Conservation (phyloP, 495 filamentous ascomycete species). For the Talaromyces thailandensis region DNA sequence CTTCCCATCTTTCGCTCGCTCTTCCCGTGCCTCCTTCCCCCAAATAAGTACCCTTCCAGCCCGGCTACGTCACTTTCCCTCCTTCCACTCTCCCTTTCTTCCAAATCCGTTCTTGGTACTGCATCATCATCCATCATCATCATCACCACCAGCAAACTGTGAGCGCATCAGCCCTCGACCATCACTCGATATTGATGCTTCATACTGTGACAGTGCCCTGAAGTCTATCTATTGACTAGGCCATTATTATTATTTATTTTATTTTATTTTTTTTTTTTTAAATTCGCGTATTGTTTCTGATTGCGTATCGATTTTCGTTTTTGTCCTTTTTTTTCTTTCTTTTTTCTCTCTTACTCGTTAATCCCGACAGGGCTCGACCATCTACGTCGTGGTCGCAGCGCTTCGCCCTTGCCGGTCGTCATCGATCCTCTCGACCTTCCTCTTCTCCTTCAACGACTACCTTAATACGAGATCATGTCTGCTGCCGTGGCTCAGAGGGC, state of each 20-base stretch:
- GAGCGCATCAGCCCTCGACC: background rate
- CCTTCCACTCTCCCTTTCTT: conserved; percentile 12
- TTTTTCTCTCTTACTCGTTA: background rate
- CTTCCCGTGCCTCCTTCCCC: conserved; percentile 15
- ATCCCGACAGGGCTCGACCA: background rate
- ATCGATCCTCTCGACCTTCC: conserved; percentile 16
- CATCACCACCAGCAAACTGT: background rate
- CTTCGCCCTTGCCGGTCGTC: conserved; percentile 5
- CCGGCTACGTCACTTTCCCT: conserved; percentile 30
- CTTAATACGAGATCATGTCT: conserved; percentile 27
- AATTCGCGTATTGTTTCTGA: background rate
- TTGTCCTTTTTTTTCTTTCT: conserved; percentile 7
- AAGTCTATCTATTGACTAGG: background rate
- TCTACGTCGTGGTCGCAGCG: background rate
- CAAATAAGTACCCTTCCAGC: conserved; percentile 19
- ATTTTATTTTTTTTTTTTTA: background rate
- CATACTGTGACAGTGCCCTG: background rate
- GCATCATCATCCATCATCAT: conserved; percentile 4
- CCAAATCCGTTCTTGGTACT: conserved; percentile 7
- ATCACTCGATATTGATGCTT: background rate
- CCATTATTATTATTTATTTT: background rate
- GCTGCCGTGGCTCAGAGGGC: conserved; percentile 36
- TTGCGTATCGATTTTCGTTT: conserved; percentile 5
- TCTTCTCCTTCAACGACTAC: conserved; percentile 15
- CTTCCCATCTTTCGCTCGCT: conserved; percentile 9